Base-by-base conservation (phyloP, 2,329 filamentous ascomycete genomes). In the Akanthomyces muscarius region DNA sequence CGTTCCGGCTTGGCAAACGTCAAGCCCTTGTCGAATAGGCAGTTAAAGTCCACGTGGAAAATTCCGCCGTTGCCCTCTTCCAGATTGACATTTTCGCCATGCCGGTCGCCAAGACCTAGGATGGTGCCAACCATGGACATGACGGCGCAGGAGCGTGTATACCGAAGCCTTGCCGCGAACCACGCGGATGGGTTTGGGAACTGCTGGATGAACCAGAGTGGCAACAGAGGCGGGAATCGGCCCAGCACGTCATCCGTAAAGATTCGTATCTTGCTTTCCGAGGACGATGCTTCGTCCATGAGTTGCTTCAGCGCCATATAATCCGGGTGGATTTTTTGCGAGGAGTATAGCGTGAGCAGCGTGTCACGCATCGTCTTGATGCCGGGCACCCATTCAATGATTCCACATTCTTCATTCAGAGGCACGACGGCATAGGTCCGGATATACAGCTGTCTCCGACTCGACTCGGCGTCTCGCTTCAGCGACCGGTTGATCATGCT, bases 61-160 rank as follows among this genome's bases (percentile, higher is more conserved):
- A 96, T 88, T 58, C 94, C 94, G 51, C 96, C 95, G 67, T 92
- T 96, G 63, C 90, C 89, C 78, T 98, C 92, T 75, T 98, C 92
- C 38, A 99, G 87, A 36, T 97, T 85, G 62, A 99, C 91, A 75
- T 99, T 99, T 75, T 99, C 95, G 64, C 94, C 94, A 76, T 99
- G 95, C 4, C 95, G 88, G 76, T 99, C 95, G 45, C 95, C 95
- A 0, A 99, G 82, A 0, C 90, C 95, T 5, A 99, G 84, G 55
- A 98, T 93, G 63, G 96, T 96, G 56, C 95, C 95, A 5, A 97
- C 92, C 86, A 99, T 99, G n/a, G 92, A 97, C 93, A 99, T 99
- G 68, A 99, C 95, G 13, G 96, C 95, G 70, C 91, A 94, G 1
- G 95, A 96, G 4, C 95, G 87, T 2, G 95, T 96, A 76, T 98